Evolutionary conservation across 1,284 basidiomycete genomes (phyloP).

Genomic region (Ganoderma meredithae): DNA sequence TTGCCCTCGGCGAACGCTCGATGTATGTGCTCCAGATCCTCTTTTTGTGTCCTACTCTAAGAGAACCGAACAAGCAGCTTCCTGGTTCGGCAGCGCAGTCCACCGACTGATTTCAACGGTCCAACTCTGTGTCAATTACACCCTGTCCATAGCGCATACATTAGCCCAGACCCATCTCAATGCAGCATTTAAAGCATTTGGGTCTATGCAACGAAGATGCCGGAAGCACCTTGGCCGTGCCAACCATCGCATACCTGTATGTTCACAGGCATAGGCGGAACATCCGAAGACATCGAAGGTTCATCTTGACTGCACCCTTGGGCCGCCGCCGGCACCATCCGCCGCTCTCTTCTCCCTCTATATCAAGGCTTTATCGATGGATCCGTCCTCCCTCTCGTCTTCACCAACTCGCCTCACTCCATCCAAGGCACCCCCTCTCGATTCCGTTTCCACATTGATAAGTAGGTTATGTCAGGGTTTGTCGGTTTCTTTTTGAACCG

Average conservation of each 20-base stretch:
- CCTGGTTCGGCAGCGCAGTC: too few species aligned
- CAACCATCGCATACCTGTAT: not conserved
- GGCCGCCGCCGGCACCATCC: not conserved
- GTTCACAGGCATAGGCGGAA: not conserved
- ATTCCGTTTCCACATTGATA: not conserved
- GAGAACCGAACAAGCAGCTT: too few species aligned
- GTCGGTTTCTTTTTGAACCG: not conserved
- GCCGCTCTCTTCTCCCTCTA: not conserved
- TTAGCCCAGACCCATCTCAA: too few species aligned
- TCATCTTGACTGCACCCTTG: not conserved
- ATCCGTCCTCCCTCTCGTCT: not conserved
- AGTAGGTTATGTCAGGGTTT: not conserved
- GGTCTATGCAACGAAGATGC: not conserved
- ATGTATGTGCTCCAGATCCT: too few species aligned
- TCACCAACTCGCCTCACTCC: not conserved
- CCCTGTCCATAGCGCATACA: too few species aligned
- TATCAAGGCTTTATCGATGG: not conserved
- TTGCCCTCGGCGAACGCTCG: too few species aligned
- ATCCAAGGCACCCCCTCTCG: not conserved
- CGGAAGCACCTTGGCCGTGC: not conserved
- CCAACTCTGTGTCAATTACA: too few species aligned
- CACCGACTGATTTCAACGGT: too few species aligned
- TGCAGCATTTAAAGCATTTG: too few species aligned
- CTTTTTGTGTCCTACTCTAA: too few species aligned
- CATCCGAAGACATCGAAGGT: not conserved